A percentile compares a stretch with the other conserved stretches of the same genome.
phyloP scores from a whole-genome alignment of 2,329 filamentous ascomycete genomes.

The Epicoccum sorghinum region DNA sequence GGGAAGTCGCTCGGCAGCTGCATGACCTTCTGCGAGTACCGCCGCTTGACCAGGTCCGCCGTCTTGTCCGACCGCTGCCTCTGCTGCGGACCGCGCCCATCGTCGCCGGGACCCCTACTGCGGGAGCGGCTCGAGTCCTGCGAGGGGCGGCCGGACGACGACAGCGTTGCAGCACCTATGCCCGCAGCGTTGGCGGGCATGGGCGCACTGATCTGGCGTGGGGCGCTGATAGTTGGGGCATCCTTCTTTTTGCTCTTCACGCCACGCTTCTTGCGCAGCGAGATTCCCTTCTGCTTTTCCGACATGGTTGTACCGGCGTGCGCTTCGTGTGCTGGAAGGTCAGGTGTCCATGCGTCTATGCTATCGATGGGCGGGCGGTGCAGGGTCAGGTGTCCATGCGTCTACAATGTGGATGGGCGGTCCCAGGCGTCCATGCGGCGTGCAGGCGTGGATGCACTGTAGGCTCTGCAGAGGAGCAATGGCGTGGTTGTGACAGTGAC shows the following conservation, averaged over 20 bases:
- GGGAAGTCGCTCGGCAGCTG: slow-evolving; percentile 73
- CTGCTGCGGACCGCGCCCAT: slow-evolving; percentile 43
- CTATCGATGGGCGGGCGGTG: too few species aligned
- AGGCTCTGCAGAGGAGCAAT: background rate
- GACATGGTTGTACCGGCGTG: slow-evolving; percentile 48
- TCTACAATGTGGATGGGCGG: background rate
- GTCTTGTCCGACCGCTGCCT: slow-evolving; percentile 59
- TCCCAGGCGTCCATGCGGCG: background rate
- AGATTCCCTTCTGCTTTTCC: slow-evolving; percentile 61
- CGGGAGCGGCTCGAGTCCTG: slow-evolving; percentile 47
- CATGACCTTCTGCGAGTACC: slow-evolving; percentile 93
- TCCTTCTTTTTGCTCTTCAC: slow-evolving; percentile 64
- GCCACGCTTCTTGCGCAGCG: slow-evolving; percentile 67
- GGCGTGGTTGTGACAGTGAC: background rate
- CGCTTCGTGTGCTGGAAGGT: background rate
- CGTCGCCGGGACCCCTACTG: slow-evolving; percentile 23
- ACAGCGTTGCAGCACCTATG: slow-evolving; percentile 28
- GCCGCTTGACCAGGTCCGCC: slow-evolving; percentile 86
- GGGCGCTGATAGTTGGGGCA: slow-evolving; percentile 56
- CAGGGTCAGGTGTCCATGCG: background rate
- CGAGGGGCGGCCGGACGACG: slow-evolving; percentile 43
- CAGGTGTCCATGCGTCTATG: too few species aligned
- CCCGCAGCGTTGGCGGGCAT: slow-evolving; percentile 37
- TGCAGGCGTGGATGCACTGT: background rate
- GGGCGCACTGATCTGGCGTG: slow-evolving; percentile 59